phyloP scores from a whole-genome alignment of 2,329 filamentous ascomycete species.

The Cryoendolithus antarcticus region DNA sequence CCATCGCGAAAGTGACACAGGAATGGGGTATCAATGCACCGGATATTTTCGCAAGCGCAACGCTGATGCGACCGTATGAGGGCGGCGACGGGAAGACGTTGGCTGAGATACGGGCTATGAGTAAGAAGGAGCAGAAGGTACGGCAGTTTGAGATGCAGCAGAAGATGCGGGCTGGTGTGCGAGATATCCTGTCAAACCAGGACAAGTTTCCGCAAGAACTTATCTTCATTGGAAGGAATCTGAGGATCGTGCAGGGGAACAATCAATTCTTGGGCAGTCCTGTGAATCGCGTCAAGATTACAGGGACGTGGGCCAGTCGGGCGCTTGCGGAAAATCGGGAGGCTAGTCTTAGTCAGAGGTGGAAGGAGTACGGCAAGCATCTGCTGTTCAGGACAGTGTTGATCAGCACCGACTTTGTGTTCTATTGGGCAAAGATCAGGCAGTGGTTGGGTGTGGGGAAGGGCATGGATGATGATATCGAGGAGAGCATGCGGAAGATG shows the following conservation, averaged over 20 bases:
- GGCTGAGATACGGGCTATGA: constrained; percentile 37
- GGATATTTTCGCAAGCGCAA: constrained; percentile 84
- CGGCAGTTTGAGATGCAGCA: constrained; percentile 69
- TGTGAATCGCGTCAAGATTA: constrained; percentile 86
- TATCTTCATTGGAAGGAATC: constrained; percentile 81
- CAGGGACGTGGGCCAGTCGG: constrained; percentile 75
- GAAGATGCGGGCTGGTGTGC: constrained; percentile 58
- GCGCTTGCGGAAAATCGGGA: constrained; percentile 66
- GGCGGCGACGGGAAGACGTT: constrained; percentile 63
- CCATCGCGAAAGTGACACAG: constrained; percentile 57
- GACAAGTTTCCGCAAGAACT: constrained; percentile 82
- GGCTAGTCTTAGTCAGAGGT: constrained; percentile 48
- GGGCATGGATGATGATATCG: constrained; percentile 91
- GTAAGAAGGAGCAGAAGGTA: constrained; percentile 42
- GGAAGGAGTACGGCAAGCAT: constrained; percentile 62
- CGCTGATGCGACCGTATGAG: constrained; percentile 78
- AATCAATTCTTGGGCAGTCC: constrained; percentile 84
- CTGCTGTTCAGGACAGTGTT: constrained; percentile 71
- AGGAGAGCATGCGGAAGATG: constrained; percentile 73
- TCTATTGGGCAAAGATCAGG: constrained; percentile 66
- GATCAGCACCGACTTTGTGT: constrained; percentile 64
- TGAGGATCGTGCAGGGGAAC: constrained; percentile 86
- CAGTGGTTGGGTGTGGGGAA: constrained; percentile 65
- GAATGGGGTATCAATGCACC: constrained; percentile 81
- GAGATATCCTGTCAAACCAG: constrained; percentile 71